phyloP scores from a whole-genome alignment of 2,329 filamentous ascomycete species.

The Helotiales sp. region DNA sequence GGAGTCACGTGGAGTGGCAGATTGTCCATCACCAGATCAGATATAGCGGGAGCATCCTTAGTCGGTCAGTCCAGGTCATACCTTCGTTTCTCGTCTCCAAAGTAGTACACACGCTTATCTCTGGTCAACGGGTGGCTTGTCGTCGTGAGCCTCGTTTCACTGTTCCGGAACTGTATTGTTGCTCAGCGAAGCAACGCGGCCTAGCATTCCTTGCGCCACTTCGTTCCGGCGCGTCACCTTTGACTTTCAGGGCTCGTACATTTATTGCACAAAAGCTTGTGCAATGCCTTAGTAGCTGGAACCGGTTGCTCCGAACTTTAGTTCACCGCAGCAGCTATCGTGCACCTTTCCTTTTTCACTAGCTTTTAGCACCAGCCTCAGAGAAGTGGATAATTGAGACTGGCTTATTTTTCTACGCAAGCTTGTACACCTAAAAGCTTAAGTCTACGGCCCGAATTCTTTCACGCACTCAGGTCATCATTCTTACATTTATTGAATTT shows the following conservation, averaged over 20 bases:
- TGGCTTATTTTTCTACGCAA: background rate
- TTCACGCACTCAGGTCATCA: background rate
- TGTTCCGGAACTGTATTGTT: background rate
- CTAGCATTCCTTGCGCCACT: background rate
- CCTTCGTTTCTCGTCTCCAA: too few relatives aligned
- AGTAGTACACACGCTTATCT: too few relatives aligned
- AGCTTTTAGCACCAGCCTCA: background rate
- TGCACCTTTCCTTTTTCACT: background rate
- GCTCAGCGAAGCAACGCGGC: background rate
- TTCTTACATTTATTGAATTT: conserved; percentile 1
- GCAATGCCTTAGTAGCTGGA: background rate
- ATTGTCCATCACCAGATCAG: background rate
- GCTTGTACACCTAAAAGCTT: background rate
- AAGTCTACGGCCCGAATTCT: background rate
- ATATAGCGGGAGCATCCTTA: background rate
- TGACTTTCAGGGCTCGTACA: background rate
- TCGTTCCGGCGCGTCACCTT: background rate
- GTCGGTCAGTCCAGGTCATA: background rate
- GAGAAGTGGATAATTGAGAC: background rate
- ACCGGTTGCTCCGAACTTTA: background rate
- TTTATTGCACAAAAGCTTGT: background rate
- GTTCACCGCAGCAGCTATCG: background rate
- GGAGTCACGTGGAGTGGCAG: background rate
- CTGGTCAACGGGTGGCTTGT: background rate
- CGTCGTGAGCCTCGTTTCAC: background rate